Conservation (phyloP, 2,329 filamentous ascomycete genomes). For the Lanzia echinophila region DNA sequence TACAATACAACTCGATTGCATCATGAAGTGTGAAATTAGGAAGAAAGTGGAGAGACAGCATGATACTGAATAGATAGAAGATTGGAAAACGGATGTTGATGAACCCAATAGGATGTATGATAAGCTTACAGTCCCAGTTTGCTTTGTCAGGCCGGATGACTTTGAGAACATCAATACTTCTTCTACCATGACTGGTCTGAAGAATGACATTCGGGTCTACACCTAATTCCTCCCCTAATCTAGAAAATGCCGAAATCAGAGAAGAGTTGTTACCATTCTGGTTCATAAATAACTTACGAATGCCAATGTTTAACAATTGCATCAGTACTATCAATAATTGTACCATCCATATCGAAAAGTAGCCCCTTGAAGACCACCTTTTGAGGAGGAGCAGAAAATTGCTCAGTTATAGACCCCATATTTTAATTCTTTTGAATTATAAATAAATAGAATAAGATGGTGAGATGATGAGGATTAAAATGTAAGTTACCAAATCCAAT, state of each 20-base stretch:
- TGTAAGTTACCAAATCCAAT: constrained; percentile 18
- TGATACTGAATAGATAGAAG: background rate
- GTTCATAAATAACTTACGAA: constrained; percentile 26
- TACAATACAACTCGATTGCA: background rate
- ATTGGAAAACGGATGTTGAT: background rate
- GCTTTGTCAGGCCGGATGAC: constrained; percentile 77
- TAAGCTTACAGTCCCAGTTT: constrained; percentile 79
- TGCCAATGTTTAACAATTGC: constrained; percentile 76
- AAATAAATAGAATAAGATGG: background rate
- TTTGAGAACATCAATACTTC: constrained; percentile 79
- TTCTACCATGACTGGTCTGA: constrained; percentile 81
- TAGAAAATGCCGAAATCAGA: constrained; percentile 29
- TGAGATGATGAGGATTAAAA: constrained; percentile 3
- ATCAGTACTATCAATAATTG: constrained; percentile 73
- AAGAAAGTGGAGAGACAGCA: background rate
- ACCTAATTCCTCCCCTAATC: constrained; percentile 76
- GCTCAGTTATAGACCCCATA: constrained; percentile 22
- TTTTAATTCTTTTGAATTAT: background rate
- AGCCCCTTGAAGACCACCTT: constrained; percentile 24
- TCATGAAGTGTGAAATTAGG: background rate
- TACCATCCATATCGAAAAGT: constrained; percentile 64
- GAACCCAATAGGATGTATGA: background rate
- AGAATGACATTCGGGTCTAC: constrained; percentile 81
- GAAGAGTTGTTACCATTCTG: too few species aligned
- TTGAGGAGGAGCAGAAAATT: constrained; percentile 20